Conservation (phyloP, 208 protist genomes). For the Naegleria fowleri region DNA sequence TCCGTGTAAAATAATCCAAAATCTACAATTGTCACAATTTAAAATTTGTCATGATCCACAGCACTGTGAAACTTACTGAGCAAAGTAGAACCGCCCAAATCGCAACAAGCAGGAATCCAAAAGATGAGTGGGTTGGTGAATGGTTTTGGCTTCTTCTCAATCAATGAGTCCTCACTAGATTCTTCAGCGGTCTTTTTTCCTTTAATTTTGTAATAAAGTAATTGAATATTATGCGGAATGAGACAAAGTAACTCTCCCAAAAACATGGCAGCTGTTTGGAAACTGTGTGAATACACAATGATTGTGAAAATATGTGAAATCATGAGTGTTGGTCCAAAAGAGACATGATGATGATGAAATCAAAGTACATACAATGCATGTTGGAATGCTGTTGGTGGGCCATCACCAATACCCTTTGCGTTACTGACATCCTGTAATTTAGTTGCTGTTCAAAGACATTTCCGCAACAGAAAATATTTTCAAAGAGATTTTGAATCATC, state of each 20-base stretch:
- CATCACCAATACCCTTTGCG: constrained; percentile 21
- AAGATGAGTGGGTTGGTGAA: background rate
- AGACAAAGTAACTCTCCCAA: constrained; percentile 60
- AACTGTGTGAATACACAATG: constrained; percentile 4
- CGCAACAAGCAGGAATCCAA: constrained; percentile 25
- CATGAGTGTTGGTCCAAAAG: background rate
- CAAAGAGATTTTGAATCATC: background rate
- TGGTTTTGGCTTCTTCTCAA: constrained; percentile 3
- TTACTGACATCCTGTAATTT: constrained; percentile 14
- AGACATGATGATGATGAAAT: background rate
- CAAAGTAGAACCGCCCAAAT: constrained; percentile 34
- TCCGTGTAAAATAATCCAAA: constrained; percentile 72
- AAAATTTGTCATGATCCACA: constrained; percentile 47
- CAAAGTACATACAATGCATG: constrained; percentile 11
- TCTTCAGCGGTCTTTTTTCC: constrained; percentile 34
- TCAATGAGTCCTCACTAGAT: constrained; percentile 31
- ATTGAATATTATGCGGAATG: constrained; percentile 39
- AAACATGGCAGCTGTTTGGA: constrained; percentile 75
- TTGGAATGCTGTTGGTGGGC: constrained; percentile 24
- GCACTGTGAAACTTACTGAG: constrained; percentile 36
- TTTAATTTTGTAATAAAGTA: background rate
- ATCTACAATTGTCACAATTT: constrained; percentile 51
- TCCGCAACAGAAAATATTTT: background rate
- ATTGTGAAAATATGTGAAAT: background rate
- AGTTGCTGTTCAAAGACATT: background rate